Conservation (phyloP, 2,329 filamentous ascomycete species). For the Myotisia sp. region DNA sequence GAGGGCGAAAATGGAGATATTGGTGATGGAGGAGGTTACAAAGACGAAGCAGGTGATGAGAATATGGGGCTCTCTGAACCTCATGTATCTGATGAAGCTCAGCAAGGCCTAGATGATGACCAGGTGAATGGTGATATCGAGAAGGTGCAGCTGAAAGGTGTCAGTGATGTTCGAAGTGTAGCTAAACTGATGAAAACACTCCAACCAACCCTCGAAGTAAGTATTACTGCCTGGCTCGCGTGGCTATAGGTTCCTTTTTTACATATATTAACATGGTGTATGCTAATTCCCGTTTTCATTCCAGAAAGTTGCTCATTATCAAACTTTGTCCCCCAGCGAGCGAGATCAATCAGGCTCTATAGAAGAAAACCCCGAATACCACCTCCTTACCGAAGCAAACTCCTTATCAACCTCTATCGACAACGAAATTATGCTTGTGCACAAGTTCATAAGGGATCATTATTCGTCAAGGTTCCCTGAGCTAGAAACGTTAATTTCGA, state of each 20-base stretch:
- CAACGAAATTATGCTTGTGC: constrained; percentile 78
- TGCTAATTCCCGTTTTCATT: constrained; percentile 34
- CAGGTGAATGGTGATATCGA: constrained; percentile 66
- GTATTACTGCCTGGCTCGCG: constrained; percentile 32
- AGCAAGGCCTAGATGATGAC: constrained; percentile 44
- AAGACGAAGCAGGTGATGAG: neutral
- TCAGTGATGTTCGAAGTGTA: constrained; percentile 67
- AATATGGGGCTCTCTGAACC: neutral
- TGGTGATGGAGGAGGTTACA: constrained; percentile 16
- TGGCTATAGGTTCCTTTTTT: too few relatives aligned
- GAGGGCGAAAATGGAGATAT: constrained; percentile 38
- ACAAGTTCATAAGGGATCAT: constrained; percentile 93
- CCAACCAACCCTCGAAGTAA: constrained; percentile 68
- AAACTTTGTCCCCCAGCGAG: constrained; percentile 51
- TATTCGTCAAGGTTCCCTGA: constrained; percentile 91
- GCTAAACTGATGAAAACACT: constrained; percentile 68
- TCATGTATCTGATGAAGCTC: constrained; percentile 1
- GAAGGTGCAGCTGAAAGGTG: constrained; percentile 60
- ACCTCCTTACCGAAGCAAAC: constrained; percentile 76
- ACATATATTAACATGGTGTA: constrained; percentile 48
- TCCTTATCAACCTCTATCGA: constrained; percentile 84
- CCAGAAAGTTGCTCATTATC: constrained; percentile 69
- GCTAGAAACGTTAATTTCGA: constrained; percentile 76
- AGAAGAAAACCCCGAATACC: constrained; percentile 84
- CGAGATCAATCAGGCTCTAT: constrained; percentile 59